phyloP scores from a whole-genome alignment of 345 rosid species.

The Rhodamnia argentea region DNA sequence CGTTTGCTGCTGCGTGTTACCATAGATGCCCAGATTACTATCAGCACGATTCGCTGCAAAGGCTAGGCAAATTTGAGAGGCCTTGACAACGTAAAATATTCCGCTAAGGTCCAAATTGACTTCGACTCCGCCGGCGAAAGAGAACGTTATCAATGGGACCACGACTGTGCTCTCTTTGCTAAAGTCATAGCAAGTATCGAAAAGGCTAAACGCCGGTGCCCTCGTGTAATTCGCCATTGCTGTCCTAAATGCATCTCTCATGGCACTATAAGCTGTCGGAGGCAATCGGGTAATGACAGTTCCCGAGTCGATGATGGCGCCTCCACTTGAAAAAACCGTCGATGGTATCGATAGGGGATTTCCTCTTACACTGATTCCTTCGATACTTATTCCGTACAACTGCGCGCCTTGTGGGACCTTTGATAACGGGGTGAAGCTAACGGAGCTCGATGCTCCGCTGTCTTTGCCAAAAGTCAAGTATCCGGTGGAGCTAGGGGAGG shows the following conservation, averaged over 20 bases:
- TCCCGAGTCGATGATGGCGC: slow-evolving; percentile 19
- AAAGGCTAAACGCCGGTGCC: background rate
- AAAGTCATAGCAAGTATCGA: slow-evolving; percentile 20
- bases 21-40: background rate
- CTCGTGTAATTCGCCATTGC: slow-evolving; percentile 7
- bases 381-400: slow-evolving; percentile 13
- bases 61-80: slow-evolving; percentile 4
- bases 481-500: slow-evolving; percentile 10
- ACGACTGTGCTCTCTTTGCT: background rate
- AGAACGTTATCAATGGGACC: slow-evolving; percentile 4
- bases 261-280: slow-evolving; percentile 8
- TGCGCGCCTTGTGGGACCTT: background rate
- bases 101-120: slow-evolving; percentile 2
- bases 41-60: background rate
- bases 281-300: slow-evolving; percentile 14
- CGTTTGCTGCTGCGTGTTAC: slow-evolving; percentile 13
- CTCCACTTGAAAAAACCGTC: background rate
- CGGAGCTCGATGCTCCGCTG: background rate
- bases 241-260: slow-evolving; percentile 1
- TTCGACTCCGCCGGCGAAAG: background rate
- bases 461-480: slow-evolving; percentile 9
- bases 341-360: background rate
- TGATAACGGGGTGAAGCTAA: slow-evolving; percentile 14
- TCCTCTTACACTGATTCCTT: slow-evolving; percentile 10
- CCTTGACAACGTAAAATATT: background rate